Evolutionary conservation across 2,329 filamentous ascomycete genomes (phyloP).

Genomic region (Penicillium sp.): DNA sequence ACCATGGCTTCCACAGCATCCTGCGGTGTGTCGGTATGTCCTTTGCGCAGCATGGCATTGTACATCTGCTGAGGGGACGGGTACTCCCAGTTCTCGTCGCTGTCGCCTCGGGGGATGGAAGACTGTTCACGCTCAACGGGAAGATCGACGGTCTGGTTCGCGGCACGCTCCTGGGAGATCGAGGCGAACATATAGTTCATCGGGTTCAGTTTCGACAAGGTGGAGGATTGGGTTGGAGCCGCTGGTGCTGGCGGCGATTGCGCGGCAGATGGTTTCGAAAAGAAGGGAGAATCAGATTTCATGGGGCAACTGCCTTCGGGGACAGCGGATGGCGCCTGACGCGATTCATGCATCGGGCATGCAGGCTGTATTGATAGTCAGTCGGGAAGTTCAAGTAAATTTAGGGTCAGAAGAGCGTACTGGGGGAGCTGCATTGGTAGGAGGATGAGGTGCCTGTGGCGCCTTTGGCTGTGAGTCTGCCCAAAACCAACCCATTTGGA

Average conservation of each 20-base stretch:
- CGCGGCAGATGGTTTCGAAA: conserved; percentile 34
- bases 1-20: conserved; percentile 97
- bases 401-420: conserved; percentile 42
- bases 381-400: conserved; percentile 21
- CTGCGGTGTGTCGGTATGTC: conserved; percentile 89
- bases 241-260: conserved; percentile 33
- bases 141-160: conserved; percentile 70
- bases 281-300: conserved; percentile 52
- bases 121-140: conserved; percentile 80
- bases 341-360: conserved; percentile 68
- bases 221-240: conserved; percentile 43
- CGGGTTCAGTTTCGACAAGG: conserved; percentile 68
- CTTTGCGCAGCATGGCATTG: conserved; percentile 94
- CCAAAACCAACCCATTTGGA: conserved; percentile 70
- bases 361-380: conserved; percentile 52
- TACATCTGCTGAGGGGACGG: conserved; percentile 99
- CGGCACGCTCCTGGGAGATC: conserved; percentile 76
- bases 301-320: conserved; percentile 44
- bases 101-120: conserved; percentile 83
- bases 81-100: conserved; percentile 87
- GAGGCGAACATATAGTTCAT: conserved; percentile 95
- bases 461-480: conserved; percentile 53
- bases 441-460: conserved; percentile 49
- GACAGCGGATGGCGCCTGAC: conserved; percentile 31
- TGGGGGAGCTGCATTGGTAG: conserved; percentile 54